Percentiles rank a stretch among this genome's conserved stretches.
phyloP scores from a whole-genome alignment of 1,284 basidiomycete species.

The Apiotrichum sp. region DNA sequence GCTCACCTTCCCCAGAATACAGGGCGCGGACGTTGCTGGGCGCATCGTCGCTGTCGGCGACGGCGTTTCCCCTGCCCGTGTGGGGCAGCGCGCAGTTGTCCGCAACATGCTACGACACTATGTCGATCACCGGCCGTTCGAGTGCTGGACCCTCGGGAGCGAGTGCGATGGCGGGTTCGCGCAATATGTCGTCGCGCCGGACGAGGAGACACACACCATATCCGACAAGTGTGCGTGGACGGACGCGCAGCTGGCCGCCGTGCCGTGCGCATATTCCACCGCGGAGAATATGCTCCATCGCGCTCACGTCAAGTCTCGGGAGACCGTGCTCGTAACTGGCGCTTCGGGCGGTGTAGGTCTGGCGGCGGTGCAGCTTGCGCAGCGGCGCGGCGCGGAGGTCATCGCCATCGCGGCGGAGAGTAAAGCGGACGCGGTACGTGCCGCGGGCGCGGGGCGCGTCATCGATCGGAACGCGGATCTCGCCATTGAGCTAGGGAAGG shows the following conservation, averaged over 20 bases:
- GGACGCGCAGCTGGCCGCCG: constrained; percentile 4
- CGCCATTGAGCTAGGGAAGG: too few relatives aligned
- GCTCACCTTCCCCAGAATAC: constrained; percentile 4
- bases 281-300: constrained; percentile 8
- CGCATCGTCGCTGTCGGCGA: background rate
- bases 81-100: constrained; percentile 4
- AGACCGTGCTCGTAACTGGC: constrained; percentile 2
- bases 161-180: constrained; percentile 8
- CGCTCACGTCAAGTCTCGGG: background rate
- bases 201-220: background rate
- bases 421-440: background rate
- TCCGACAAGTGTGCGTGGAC: background rate
- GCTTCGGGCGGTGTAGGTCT: constrained; percentile 5
- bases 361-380: constrained; percentile 2
- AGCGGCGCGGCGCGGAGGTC: background rate
- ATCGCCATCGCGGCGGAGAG: background rate
- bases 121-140: background rate
- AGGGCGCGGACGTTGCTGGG: constrained; percentile 7
- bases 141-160: constrained; percentile 8
- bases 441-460: background rate
- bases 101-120: constrained; percentile 8
- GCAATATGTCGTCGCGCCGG: constrained; percentile 4
- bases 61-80: background rate
- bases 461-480: background rate
- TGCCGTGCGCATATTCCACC: constrained; percentile 6